Evolutionary conservation across 805 yeast species (phyloP), one percentile per base, ranked within the genome.

Genomic region (Kazachstania psychrophila): DNA sequence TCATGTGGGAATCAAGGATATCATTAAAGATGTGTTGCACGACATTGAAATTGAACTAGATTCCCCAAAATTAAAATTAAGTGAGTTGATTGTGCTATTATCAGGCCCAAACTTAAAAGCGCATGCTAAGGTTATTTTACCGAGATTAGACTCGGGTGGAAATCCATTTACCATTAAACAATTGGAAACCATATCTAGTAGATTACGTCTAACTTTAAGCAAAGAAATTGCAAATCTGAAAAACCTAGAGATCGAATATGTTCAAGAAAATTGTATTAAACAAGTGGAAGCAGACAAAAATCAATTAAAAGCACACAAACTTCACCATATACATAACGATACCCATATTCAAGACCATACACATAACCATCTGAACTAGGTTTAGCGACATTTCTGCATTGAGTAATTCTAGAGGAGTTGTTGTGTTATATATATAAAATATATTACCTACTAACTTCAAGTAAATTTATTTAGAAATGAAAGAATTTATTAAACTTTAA

Each of bases 51-150:
- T 59, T 60, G 33, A 40, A 63, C 1, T 49, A 54, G 33, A 49
- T 46, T 24, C 43, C 10, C 13, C 18, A 23, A 11, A 5, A 13
- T 64, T 62, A 30, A 41, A 36, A 12, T 36, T 75, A 16, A 51
- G 56, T 4, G 62, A 67, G 29, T 49, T 76, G 26, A 56, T 70
- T 4, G 62, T 75, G 4, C 51, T 75, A 48, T 58, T 73, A 0
- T 67, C 77, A 6, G 82, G 82, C 6, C 79, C 81, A 36, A 71
- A 73, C 43, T 61, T 60, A 2, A 60, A 60, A 24, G 62, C 63
- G 5, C 56, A 50, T 36, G 38, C 59, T 16, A 39, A 46, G 3
- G 38, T 66, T 10, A 54, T 50, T 37, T 65, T 57, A 6, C 69
- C 70, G 13, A 43, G 11, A 6, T 2, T 6, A 15, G 10, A 15